phyloP scores from a whole-genome alignment of 768 basidiomycete genomes.

The Lactifluus subvellereus region DNA sequence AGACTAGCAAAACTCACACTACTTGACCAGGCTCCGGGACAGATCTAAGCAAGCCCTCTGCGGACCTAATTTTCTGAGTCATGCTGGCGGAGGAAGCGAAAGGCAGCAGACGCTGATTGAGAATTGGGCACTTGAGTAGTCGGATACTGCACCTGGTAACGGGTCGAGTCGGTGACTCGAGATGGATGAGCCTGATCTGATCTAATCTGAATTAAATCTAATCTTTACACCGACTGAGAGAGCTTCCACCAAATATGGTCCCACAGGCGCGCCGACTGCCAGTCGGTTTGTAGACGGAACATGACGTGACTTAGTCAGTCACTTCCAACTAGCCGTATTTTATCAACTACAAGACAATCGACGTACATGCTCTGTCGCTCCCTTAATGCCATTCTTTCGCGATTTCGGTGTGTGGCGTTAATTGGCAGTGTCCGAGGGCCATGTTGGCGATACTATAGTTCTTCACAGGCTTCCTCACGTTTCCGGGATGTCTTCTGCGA shows the following conservation, averaged over 20 bases:
- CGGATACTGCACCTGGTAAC: not conserved
- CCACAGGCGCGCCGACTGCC: not conserved
- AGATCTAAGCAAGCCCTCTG: constrained; percentile 40
- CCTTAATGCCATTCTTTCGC: not conserved
- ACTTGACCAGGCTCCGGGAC: constrained; percentile 40
- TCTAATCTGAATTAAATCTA: not conserved
- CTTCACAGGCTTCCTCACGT: not conserved
- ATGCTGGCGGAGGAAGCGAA: constrained; percentile 18
- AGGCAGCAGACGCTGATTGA: not conserved
- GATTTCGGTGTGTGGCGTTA: constrained; percentile 2
- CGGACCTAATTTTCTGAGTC: constrained; percentile 39
- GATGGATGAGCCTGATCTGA: not conserved
- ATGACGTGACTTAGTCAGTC: not conserved
- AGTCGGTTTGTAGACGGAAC: not conserved
- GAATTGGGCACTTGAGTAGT: not conserved
- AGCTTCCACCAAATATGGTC: not conserved
- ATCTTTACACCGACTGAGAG: not conserved
- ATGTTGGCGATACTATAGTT: not conserved
- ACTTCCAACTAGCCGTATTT: no score
- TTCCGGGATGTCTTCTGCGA: constrained; percentile 1
- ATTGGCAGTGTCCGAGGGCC: not conserved
- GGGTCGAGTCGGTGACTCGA: not conserved
- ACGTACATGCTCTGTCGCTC: not conserved
- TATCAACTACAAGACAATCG: not conserved
- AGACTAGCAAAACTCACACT: constrained; percentile 33